Percentiles rank a stretch among this genome's conserved stretches.
Conservation (phyloP, 495 filamentous ascomycete genomes). For the Darksidea phi region DNA sequence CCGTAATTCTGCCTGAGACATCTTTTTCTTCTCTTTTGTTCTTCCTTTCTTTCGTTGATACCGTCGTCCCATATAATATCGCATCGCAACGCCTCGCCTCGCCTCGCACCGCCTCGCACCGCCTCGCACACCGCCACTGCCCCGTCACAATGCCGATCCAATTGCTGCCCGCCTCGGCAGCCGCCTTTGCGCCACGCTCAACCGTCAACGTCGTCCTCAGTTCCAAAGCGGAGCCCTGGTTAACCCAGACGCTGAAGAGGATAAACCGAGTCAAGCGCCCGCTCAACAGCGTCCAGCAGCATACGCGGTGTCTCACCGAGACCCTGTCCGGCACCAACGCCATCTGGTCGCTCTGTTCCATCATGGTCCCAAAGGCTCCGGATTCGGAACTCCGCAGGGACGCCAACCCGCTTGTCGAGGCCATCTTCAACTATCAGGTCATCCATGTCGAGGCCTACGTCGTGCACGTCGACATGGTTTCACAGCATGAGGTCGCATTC, state of each 20-base stretch:
- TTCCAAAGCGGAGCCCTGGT: conserved; percentile 93
- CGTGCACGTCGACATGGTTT: conserved; percentile 98
- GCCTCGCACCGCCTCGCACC: too few species aligned
- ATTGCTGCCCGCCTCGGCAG: conserved; percentile 90
- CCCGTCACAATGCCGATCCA: conserved; percentile 76
- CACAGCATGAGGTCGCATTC: conserved; percentile 95
- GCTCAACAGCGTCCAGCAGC: conserved; percentile 94
- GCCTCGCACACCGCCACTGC: conserved; percentile 38
- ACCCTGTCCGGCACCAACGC: conserved; percentile 86
- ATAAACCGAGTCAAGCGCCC: conserved; percentile 97
- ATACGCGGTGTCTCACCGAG: conserved; percentile 95
- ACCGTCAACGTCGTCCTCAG: conserved; percentile 95
- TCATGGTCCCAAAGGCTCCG: conserved; percentile 90
- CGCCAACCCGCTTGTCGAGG: conserved; percentile 83
- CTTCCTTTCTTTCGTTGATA: conserved; percentile 48
- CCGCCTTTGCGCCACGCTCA: conserved; percentile 91
- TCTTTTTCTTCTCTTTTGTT: conserved; percentile 53
- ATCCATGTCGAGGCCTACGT: conserved; percentile 96
- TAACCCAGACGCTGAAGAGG: conserved; percentile 94
- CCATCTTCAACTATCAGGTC: conserved; percentile 90
- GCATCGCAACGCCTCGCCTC: too few species aligned
- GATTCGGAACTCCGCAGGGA: conserved; percentile 84
- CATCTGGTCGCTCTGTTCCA: conserved; percentile 92
- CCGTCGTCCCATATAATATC: conserved; percentile 37
- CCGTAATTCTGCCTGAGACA: conserved; percentile 47